Percentiles rank a stretch among this genome's conserved stretches.
Conservation (phyloP, 2,329 filamentous ascomycete genomes). For the Fusarium haematococcum region DNA sequence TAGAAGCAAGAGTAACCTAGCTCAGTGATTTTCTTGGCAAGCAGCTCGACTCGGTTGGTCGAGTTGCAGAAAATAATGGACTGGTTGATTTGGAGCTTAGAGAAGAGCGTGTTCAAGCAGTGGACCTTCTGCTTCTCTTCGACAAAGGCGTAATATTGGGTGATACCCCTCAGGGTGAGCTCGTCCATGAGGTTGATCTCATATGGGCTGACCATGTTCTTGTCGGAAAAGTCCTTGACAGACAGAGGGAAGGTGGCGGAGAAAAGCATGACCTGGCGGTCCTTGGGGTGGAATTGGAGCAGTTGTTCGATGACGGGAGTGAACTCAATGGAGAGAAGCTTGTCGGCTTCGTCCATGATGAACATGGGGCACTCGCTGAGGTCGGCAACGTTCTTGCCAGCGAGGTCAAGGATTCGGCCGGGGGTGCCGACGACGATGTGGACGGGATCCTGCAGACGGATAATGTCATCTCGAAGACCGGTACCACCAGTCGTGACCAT, state of each 20-base stretch:
- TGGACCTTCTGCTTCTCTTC: slow-evolving; percentile 99
- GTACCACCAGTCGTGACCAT: slow-evolving; percentile 99
- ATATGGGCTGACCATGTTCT: slow-evolving; percentile 95
- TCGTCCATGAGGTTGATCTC: slow-evolving; percentile 99
- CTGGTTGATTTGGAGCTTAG: slow-evolving; percentile 99
- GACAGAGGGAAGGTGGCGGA: slow-evolving; percentile 97
- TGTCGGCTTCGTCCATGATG: slow-evolving; percentile 99
- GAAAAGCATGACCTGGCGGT: slow-evolving; percentile 99
- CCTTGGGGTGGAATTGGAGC: slow-evolving; percentile 93
- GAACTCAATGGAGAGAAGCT: slow-evolving; percentile 95
- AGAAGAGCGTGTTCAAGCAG: slow-evolving; percentile 98
- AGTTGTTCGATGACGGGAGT: slow-evolving; percentile 98
- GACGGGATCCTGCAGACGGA: slow-evolving; percentile 92
- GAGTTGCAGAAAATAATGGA: slow-evolving; percentile 99
- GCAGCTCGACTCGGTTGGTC: slow-evolving; percentile 95
- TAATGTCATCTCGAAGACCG: slow-evolving; percentile 93
- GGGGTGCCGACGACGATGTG: slow-evolving; percentile 98
- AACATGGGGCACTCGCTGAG: slow-evolving; percentile 97
- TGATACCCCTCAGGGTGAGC: slow-evolving; percentile 96
- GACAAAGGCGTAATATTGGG: slow-evolving; percentile 98
- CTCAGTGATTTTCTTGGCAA: slow-evolving; percentile 99
- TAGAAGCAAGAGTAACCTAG: slow-evolving; percentile 99
- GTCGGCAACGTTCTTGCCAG: slow-evolving; percentile 96
- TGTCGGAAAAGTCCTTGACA: slow-evolving; percentile 97
- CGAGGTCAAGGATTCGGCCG: slow-evolving; percentile 94